These are phyloP conservation scores for Solanum boliviense DNA, from an alignment of 257 asterid genomes.

Conservation along the genomic window DNA sequence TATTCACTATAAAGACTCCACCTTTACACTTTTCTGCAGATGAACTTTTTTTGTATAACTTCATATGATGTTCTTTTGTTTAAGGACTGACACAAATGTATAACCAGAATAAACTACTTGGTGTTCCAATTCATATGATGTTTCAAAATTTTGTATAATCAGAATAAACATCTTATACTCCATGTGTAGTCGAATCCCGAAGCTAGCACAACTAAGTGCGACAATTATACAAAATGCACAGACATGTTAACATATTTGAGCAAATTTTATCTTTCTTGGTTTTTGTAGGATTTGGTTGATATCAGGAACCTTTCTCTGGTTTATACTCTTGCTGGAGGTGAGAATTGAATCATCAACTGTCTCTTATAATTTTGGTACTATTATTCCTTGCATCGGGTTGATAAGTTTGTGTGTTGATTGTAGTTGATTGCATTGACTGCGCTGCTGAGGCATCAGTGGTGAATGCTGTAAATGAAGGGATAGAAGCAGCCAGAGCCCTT, in stretches of 20 bases:
- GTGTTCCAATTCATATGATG: background rate
- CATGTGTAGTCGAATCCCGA: background rate
- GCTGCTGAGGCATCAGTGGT: conserved; percentile 89
- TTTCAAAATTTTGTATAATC: background rate
- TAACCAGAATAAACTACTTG: background rate
- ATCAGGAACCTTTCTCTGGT: conserved; percentile 88
- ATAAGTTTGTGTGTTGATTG: background rate
- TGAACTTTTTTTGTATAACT: background rate
- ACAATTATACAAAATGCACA: background rate
- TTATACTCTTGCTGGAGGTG: conserved; percentile 93
- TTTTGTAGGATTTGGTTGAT: conserved; percentile 62
- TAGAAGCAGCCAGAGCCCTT: conserved; percentile 63
- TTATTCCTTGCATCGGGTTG: background rate
- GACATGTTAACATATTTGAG: background rate
- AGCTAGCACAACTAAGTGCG: background rate
- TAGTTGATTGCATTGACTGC: conserved; percentile 96
- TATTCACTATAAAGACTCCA: background rate
- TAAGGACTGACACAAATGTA: background rate
- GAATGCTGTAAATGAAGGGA: conserved; percentile 77
- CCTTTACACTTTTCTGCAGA: background rate
- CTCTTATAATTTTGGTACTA: background rate
- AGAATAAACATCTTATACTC: background rate
- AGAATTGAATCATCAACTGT: background rate
- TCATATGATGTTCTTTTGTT: background rate
- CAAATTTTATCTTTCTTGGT: background rate